Base-by-base conservation (phyloP, 164 flowering plant genomes). In the Pachysandra terminalis region DNA sequence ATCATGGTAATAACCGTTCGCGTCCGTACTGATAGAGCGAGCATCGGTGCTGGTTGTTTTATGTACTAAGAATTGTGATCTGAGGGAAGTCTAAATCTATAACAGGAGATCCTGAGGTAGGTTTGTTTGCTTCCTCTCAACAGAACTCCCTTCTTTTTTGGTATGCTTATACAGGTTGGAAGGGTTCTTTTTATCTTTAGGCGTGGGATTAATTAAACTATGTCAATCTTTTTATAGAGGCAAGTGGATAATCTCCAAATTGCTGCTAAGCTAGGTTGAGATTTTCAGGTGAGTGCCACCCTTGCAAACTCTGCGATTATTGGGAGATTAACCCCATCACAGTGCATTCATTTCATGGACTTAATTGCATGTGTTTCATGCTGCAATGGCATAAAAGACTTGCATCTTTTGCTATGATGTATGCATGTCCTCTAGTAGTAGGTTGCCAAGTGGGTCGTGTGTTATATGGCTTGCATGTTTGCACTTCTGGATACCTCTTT, bases 241-340 rank as follows among this genome's bases (percentile, higher is more conserved):
- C 90, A 87, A 83, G 85, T 77, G 92, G 97, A 85, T 88, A 78
- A 76, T 77, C 87, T 84, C 86, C 87, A 78, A 88, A 85, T 80
- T 87, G 87, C 89, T 82, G 90, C 89, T 85, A 87, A 77, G 86
- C 84, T 89, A 88, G 91, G 81, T 89, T 80, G 86, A 85, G 78
- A 77, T 67, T 77, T 76, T 84, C 92, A 91, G 97, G 97, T 91
- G 94, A 91, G 97, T 91, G 89, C 80, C 75, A 76, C 78, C 82
- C 71, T 74, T 78, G 66, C 58, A 64, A 77, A 67, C 1, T 69
- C 35, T 19, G 28, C 48, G 37, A 59, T 51, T 37, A 9, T 54
- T 61, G 54, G 23, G 65, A 59, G 41, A 66, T 65, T 62, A 19
- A 61, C 26, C 56, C 22, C 16, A 45, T 37, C 49, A 62, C 19